phyloP scores from a whole-genome alignment of 1,284 basidiomycete genomes.

The Porogramme epimiltina region DNA sequence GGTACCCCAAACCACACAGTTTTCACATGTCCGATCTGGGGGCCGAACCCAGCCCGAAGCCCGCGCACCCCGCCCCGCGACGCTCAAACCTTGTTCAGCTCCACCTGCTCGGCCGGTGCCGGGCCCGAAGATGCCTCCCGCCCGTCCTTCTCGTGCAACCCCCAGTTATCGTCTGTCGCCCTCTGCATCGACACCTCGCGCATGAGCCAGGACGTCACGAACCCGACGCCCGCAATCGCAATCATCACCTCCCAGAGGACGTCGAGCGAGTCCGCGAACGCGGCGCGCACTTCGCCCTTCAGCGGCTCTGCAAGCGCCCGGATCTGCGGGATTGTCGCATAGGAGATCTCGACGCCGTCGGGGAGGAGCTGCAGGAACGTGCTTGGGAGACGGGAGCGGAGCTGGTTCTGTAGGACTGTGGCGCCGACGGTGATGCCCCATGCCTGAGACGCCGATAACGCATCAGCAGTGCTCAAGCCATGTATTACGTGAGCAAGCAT shows the following conservation, averaged over 20 bases:
- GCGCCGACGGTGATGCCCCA: slow-evolving; percentile 42
- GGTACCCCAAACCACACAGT: no score
- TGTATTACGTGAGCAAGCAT: neutral
- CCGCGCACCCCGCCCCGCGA: no score
- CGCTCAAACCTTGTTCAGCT: no score
- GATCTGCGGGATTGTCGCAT: slow-evolving; percentile 39
- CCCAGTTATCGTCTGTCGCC: neutral
- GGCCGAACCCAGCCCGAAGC: no score
- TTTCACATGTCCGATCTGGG: no score
- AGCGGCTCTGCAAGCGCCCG: slow-evolving; percentile 21
- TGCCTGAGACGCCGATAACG: slow-evolving; percentile 22
- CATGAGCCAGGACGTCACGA: neutral
- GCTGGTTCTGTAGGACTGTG: slow-evolving; percentile 42
- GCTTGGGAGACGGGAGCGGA: slow-evolving; percentile 34
- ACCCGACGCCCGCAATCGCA: slow-evolving; percentile 25
- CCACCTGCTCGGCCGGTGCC: no score
- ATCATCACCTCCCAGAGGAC: slow-evolving; percentile 31
- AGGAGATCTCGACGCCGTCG: slow-evolving; percentile 35
- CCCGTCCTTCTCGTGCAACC: neutral
- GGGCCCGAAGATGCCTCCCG: neutral
- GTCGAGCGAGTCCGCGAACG: slow-evolving; percentile 28
- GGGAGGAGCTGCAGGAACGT: slow-evolving; percentile 35
- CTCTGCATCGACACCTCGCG: slow-evolving; percentile 2
- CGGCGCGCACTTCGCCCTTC: slow-evolving; percentile 24
- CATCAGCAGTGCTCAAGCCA: neutral